Percentiles rank a stretch among this genome's conserved stretches.
phyloP scores from a whole-genome alignment of 495 filamentous ascomycete species.

The Penicillium steckii region DNA sequence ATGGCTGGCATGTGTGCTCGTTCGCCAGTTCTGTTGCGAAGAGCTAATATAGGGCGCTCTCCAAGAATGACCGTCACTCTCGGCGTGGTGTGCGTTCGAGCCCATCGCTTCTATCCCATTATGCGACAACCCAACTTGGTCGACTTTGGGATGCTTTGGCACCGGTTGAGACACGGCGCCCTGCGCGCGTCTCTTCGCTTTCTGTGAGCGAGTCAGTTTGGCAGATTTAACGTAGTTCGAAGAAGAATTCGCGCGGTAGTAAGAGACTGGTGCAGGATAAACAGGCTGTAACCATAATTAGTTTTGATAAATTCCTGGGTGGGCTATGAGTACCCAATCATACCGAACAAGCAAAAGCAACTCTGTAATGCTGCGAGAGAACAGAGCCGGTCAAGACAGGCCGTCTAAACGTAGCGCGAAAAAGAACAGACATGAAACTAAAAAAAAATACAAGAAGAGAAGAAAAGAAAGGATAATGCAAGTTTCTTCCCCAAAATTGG shows the following conservation, averaged over 20 bases:
- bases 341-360: background rate
- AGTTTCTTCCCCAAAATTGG: conserved; percentile 3
- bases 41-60: background rate
- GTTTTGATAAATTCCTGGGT: background rate
- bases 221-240: background rate
- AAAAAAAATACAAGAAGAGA: background rate
- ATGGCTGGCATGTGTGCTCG: background rate
- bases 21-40: background rate
- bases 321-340: background rate
- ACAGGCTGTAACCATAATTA: background rate
- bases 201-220: conserved; percentile 19
- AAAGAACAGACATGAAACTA: background rate
- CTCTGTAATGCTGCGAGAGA: background rate
- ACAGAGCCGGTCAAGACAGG: background rate
- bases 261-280: background rate
- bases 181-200: conserved; percentile 16
- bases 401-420: background rate
- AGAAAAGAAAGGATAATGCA: background rate
- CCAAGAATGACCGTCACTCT: background rate
- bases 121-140: background rate
- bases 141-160: background rate
- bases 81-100: background rate
- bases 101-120: background rate
- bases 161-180: background rate
- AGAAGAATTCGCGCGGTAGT: background rate